Evolutionary conservation across 2,329 filamentous ascomycete genomes (phyloP).

Genomic region (Trichoderma koningii): DNA sequence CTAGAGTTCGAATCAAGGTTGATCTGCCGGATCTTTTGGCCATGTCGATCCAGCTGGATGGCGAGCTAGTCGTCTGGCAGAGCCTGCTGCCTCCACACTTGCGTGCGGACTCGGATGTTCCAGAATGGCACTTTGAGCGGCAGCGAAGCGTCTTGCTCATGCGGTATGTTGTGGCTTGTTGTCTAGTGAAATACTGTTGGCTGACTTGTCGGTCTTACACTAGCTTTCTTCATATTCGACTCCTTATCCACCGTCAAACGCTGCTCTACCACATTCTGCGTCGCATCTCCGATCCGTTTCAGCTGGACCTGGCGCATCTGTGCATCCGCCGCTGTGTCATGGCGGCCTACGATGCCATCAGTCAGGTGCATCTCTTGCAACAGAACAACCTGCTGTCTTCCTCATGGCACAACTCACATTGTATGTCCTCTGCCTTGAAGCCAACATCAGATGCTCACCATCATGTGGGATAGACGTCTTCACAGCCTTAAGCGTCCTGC

Average conservation of each 20-base stretch:
- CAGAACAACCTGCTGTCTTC: conserved; percentile 13
- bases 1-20: conserved; percentile 10
- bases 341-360: conserved; percentile 20
- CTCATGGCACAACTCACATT: conserved; percentile 23
- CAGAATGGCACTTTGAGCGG: conserved; percentile 22
- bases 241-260: conserved; percentile 22
- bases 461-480: conserved; percentile 1
- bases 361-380: conserved; percentile 10
- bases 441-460: background rate
- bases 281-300: conserved; percentile 16
- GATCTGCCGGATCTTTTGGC: conserved; percentile 19
- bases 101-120: conserved; percentile 5
- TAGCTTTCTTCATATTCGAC: conserved; percentile 21
- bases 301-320: conserved; percentile 7
- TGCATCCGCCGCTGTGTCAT: conserved; percentile 18
- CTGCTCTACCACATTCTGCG: conserved; percentile 21
- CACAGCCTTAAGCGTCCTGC: conserved; percentile 9
- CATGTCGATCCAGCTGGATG: conserved; percentile 19
- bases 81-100: conserved; percentile 13
- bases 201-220: background rate
- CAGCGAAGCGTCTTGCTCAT: conserved; percentile 16
- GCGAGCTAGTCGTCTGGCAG: conserved; percentile 13
- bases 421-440: background rate
- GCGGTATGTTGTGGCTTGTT: conserved; percentile 1
- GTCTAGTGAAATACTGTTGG: background rate